Evolutionary conservation across 768 basidiomycete species (phyloP).

Genomic region (Royoungia palumana): DNA sequence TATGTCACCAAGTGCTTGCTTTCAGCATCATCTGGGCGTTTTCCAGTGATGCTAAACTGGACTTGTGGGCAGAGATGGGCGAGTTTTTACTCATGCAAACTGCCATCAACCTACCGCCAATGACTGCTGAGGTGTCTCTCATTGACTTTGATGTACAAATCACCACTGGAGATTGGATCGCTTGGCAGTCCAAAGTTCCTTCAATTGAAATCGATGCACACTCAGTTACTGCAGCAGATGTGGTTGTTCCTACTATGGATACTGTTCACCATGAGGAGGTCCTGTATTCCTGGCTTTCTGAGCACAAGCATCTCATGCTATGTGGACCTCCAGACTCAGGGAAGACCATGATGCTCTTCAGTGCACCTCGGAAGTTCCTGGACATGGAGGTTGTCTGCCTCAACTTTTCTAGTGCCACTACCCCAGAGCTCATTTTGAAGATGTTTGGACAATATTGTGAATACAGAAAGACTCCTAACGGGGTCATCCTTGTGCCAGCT

Average conservation of each 20-base stretch:
- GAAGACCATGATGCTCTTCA: conserved; percentile 99
- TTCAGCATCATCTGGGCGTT: conserved; percentile 97
- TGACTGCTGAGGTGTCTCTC: conserved; percentile 73
- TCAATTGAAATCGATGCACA: conserved; percentile 96
- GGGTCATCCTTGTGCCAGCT: conserved; percentile 89
- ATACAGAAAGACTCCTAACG: conserved; percentile 96
- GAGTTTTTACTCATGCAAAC: conserved; percentile 82
- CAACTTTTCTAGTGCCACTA: conserved; percentile 98
- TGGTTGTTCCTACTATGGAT: conserved; percentile 97
- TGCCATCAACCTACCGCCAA: conserved; percentile 82
- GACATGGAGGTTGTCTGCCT: conserved; percentile 99
- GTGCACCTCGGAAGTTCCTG: conserved; percentile 92
- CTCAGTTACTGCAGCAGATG: conserved; percentile 90
- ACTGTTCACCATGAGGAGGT: conserved; percentile 99
- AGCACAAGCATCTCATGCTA: conserved; percentile 97
- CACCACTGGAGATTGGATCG: conserved; percentile 77
- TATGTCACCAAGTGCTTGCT: conserved; percentile 89
- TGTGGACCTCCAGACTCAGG: conserved; percentile 99
- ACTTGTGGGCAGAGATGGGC: conserved; percentile 85
- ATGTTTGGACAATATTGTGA: conserved; percentile 99
- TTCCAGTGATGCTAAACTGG: conserved; percentile 89
- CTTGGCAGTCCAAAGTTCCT: conserved; percentile 92
- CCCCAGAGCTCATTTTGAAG: conserved; percentile 96
- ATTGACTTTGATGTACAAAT: conserved; percentile 96
- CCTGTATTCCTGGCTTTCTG: conserved; percentile 96